Percentiles rank a stretch among this genome's conserved stretches.
Conservation (phyloP, 2,329 filamentous ascomycete species). For the Calonectria henricotiae region DNA sequence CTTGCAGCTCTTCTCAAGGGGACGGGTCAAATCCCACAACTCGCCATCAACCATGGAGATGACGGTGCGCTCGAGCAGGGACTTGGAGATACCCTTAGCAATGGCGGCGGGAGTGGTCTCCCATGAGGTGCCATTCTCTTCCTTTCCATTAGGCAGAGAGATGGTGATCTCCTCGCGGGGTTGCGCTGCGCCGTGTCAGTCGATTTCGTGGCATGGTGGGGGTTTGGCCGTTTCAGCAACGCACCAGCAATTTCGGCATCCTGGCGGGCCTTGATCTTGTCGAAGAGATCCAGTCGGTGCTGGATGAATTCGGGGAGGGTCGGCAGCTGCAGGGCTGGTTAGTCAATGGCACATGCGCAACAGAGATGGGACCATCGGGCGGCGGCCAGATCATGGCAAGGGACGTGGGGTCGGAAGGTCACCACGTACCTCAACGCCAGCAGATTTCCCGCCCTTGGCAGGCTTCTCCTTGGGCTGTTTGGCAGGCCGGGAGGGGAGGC, state of each 20-base stretch:
- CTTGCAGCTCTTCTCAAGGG: constrained; percentile 89
- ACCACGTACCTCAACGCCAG: constrained; percentile 69
- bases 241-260: constrained; percentile 78
- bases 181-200: constrained; percentile 67
- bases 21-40: constrained; percentile 94
- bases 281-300: constrained; percentile 88
- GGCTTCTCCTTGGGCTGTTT: constrained; percentile 59
- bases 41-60: constrained; percentile 88
- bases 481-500: constrained; percentile 57
- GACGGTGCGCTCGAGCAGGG: constrained; percentile 87
- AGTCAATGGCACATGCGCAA: constrained; percentile 41
- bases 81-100: constrained; percentile 86
- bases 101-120: constrained; percentile 90
- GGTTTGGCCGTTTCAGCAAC: constrained; percentile 43
- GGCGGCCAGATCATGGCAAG: constrained; percentile 49
- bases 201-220: constrained; percentile 33
- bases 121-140: constrained; percentile 85
- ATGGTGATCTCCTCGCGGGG: constrained; percentile 83
- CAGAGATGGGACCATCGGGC: constrained; percentile 25
- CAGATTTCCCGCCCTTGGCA: constrained; percentile 65
- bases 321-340: constrained; percentile 56
- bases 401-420: constrained; percentile 51
- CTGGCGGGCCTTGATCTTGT: constrained; percentile 88
- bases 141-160: constrained; percentile 80
- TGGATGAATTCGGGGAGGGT: constrained; percentile 82